phyloP scores from a whole-genome alignment of 805 yeast genomes.

The Kurtzmaniella fragi region DNA sequence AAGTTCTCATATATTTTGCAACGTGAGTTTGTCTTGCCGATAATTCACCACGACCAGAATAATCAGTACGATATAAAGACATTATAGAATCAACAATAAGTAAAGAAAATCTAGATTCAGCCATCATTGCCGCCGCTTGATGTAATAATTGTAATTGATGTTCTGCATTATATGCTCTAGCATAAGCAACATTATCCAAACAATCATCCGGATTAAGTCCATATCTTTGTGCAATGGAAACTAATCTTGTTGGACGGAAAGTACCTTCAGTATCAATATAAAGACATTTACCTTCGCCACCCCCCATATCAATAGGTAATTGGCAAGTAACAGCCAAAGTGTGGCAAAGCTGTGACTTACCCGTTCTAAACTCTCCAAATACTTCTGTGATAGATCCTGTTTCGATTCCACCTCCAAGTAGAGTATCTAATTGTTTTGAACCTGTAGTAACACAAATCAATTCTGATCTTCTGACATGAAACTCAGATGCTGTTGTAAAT shows the following conservation, averaged over 20 bases:
- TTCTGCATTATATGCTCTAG: conserved; percentile 95
- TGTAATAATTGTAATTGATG: conserved; percentile 84
- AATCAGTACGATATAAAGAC: conserved; percentile 95
- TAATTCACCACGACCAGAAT: conserved; percentile 90
- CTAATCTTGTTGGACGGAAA: conserved; percentile 85
- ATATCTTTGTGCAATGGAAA: conserved; percentile 85
- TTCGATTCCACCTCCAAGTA: conserved; percentile 94
- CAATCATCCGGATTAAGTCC: conserved; percentile 92
- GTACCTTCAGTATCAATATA: conserved; percentile 98
- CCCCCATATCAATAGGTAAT: conserved; percentile 93
- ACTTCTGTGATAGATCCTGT: conserved; percentile 96
- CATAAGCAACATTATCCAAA: conserved; percentile 95
- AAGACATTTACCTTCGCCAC: conserved; percentile 96
- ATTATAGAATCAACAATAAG: conserved; percentile 95
- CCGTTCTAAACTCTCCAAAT: conserved; percentile 96
- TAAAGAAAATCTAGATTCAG: conserved; percentile 84
- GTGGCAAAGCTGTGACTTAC: conserved; percentile 95
- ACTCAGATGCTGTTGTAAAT: conserved; percentile 94
- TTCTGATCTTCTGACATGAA: conserved; percentile 83
- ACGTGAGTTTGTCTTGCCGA: conserved; percentile 93
- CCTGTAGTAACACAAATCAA: conserved; percentile 94
- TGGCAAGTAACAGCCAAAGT: conserved; percentile 96
- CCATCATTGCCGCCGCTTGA: conserved; percentile 94
- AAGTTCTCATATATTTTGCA: conserved; percentile 85
- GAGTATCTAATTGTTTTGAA: conserved; percentile 85